A percentile compares a stretch with the other conserved stretches of the same genome.
Conservation (phyloP, 768 basidiomycete species). For the Coprinopsis cinerea region DNA sequence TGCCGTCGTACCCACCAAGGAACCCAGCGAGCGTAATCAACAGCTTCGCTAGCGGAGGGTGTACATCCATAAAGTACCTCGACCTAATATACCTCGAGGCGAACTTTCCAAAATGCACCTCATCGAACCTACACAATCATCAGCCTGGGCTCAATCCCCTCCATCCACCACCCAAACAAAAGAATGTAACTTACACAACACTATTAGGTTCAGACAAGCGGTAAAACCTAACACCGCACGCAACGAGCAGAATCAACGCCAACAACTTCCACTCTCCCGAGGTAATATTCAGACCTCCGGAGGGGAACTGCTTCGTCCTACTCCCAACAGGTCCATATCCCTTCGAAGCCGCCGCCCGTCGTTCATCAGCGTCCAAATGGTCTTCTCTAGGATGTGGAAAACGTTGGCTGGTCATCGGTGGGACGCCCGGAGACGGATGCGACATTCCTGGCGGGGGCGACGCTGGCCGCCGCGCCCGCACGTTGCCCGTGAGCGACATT, state of each 20-base stretch:
- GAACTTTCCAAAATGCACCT: constrained; percentile 98
- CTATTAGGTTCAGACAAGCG: constrained; percentile 81
- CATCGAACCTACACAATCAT: constrained; percentile 70
- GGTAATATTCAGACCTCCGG: constrained; percentile 61
- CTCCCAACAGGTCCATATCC: constrained; percentile 52
- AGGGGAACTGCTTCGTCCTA: constrained; percentile 38
- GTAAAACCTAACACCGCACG: constrained; percentile 78
- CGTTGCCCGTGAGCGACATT: constrained; percentile 37
- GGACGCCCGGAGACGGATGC: constrained; percentile 24
- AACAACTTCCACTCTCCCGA: constrained; percentile 76
- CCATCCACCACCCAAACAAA: neutral
- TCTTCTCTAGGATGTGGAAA: constrained; percentile 64
- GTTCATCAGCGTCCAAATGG: constrained; percentile 69
- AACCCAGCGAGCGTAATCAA: constrained; percentile 90
- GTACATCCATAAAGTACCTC: constrained; percentile 90
- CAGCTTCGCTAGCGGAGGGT: constrained; percentile 94
- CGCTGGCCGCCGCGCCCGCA: constrained; percentile 63
- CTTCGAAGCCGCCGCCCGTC: constrained; percentile 63
- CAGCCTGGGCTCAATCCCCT: too few relatives aligned
- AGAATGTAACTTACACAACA: constrained; percentile 72
- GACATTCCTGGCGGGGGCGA: constrained; percentile 39
- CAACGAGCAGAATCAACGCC: constrained; percentile 58
- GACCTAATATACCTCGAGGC: constrained; percentile 91
- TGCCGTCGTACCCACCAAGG: constrained; percentile 81
- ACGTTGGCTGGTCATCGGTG: constrained; percentile 30